Base-by-base conservation (phyloP, 305 asterid species). In the Plantago coronopus region DNA sequence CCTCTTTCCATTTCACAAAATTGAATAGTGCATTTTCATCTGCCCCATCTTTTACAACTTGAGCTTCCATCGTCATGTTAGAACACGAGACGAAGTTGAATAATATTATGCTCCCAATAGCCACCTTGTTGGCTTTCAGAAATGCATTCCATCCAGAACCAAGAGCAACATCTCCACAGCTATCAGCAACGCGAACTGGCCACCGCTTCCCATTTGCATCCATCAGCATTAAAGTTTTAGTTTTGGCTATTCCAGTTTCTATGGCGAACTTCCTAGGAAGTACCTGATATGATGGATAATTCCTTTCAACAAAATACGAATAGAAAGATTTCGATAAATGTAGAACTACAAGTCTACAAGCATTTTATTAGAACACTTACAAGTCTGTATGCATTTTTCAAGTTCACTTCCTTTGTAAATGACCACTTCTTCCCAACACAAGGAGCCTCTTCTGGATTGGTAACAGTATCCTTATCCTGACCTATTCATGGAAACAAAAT, bases 241-340 rank as follows among this genome's bases (percentile, higher is more conserved):
- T 5, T 25, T 25, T 25, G 29, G 29, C 5, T 29, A 57, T 17
- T 53, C 61, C 60, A 2, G 61, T 45, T 31, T 3, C 47, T 3
- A 15, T 2, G 14, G 54, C 43, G 31, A 63, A 53, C 17, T 37
- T 9, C 53, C 15, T 51, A 8, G 68, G 68, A 54, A 63, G 29
- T 22, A 1, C 27, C 68, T 63, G 60, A 53, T 21, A 25, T 25
- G 29, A 25, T 25, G 5, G 5, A 25, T 25, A 25, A 25, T 25
- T 25, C 5, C 5, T n/a, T 25, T 25, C 29, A 37, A 23, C 2
- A 7, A 21, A 21, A 50, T 25, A 53, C 29, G 20, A 53, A 16
- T 15, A 5, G 10, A 19, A 53, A 53, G 23, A 23, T 9, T 37
- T 37, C 42, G 8, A 53, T 7, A 4, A 53, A 15, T 4, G 29